Percentiles rank a stretch among this genome's conserved stretches.
These are phyloP conservation scores for Pseudogymnoascus sp. DNA, from an alignment of 2,329 filamentous ascomycete species.

Conservation along the genomic window DNA sequence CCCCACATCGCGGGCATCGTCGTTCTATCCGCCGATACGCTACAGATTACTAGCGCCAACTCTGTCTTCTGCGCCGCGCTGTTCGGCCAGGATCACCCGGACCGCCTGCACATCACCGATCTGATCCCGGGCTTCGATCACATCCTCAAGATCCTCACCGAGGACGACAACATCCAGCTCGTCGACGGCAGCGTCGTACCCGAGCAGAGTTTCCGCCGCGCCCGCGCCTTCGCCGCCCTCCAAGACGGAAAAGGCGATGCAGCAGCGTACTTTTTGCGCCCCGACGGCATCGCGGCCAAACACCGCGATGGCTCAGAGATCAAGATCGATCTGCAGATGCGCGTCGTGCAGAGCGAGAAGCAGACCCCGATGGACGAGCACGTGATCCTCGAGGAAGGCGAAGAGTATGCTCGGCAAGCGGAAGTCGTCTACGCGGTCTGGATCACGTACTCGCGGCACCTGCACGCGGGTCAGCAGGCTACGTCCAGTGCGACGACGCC, in stretches of 20 bases:
- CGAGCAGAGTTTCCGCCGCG: slow-evolving; percentile 89
- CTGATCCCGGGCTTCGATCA: slow-evolving; percentile 83
- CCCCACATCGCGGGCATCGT: slow-evolving; percentile 97
- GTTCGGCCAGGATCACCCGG: slow-evolving; percentile 79
- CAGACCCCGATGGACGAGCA: slow-evolving; percentile 51
- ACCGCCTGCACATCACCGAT: slow-evolving; percentile 69
- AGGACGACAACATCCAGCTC: slow-evolving; percentile 76
- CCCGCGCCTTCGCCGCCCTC: slow-evolving; percentile 73
- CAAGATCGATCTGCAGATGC: slow-evolving; percentile 92
- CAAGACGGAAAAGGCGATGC: slow-evolving; percentile 76
- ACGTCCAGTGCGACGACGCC: slow-evolving; percentile 54
- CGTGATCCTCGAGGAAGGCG: slow-evolving; percentile 54
- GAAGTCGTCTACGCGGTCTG: slow-evolving; percentile 92
- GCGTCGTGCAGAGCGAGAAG: slow-evolving; percentile 84
- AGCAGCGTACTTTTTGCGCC: slow-evolving; percentile 68
- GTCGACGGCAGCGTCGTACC: slow-evolving; percentile 94
- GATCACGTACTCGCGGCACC: slow-evolving; percentile 91
- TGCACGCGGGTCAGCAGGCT: slow-evolving; percentile 64
- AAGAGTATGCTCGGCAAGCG: slow-evolving; percentile 46
- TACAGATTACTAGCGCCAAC: slow-evolving; percentile 86
- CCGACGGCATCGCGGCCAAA: slow-evolving; percentile 73
- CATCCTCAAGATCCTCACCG: slow-evolving; percentile 69
- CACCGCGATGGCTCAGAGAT: slow-evolving; percentile 89
- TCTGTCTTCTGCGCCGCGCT: slow-evolving; percentile 87
- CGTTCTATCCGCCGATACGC: slow-evolving; percentile 69